A percentile compares a stretch with the other conserved stretches of the same genome.
Evolutionary conservation across 805 yeast genomes (phyloP).

Genomic region (Cyberlindnera suaveolens): DNA sequence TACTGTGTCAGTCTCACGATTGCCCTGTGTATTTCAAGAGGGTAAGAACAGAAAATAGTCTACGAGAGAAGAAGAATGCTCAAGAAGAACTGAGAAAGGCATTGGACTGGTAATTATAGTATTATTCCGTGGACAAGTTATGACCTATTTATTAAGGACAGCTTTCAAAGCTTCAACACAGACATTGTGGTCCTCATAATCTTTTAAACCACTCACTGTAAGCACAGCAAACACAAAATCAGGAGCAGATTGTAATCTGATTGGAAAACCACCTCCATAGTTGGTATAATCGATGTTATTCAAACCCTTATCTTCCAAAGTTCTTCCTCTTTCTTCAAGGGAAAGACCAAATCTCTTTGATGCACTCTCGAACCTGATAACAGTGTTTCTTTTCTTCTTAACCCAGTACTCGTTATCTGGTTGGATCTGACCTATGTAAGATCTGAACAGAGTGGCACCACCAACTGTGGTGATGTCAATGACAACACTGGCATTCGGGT

Average conservation of each 20-base stretch:
- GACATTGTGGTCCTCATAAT: conserved; percentile 47
- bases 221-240: conserved; percentile 39
- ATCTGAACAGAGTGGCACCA: conserved; percentile 43
- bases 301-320: conserved; percentile 34
- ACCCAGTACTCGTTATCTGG: conserved; percentile 54
- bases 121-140: not conserved
- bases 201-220: conserved; percentile 51
- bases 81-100: conserved; percentile 3
- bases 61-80: conserved; percentile 16
- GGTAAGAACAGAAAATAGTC: conserved; percentile 32
- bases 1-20: conserved; percentile 53
- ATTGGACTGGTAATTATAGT: conserved; percentile 7
- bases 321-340: conserved; percentile 29
- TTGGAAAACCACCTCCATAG: conserved; percentile 55
- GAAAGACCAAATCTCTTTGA: conserved; percentile 42
- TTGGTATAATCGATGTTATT: conserved; percentile 39
- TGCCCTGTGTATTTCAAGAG: conserved; percentile 58
- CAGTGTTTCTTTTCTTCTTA: conserved; percentile 41
- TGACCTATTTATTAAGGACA: conserved; percentile 1
- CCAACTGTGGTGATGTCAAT: conserved; percentile 41
- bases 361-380: conserved; percentile 40
- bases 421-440: conserved; percentile 25
- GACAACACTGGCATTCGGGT: conserved; percentile 27
- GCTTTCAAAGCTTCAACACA: conserved; percentile 29
- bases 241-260: conserved; percentile 26